These are phyloP conservation scores for Sporothrix dimorphospora DNA, from an alignment of 2,329 filamentous ascomycete species.

Conservation along the genomic window DNA sequence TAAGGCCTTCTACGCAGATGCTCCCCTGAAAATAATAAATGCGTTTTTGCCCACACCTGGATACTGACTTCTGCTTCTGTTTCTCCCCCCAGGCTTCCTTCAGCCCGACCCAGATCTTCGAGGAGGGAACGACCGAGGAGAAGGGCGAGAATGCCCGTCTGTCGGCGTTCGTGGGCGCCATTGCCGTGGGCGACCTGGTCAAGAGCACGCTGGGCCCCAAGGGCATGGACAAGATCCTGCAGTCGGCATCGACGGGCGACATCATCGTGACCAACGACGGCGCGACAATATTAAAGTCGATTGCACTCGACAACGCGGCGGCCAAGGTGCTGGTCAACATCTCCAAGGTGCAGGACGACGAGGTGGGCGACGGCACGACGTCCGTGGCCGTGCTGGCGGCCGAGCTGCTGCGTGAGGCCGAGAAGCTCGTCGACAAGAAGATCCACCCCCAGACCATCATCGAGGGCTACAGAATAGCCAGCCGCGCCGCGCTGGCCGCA, in stretches of 20 bases:
- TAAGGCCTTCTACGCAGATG: not conserved
- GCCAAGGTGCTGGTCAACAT: constrained; percentile 99
- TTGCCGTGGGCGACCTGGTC: constrained; percentile 94
- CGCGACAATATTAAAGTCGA: constrained; percentile 96
- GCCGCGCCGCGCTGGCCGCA: constrained; percentile 80
- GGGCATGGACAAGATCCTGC: constrained; percentile 98
- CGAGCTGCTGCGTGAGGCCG: constrained; percentile 91
- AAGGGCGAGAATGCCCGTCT: constrained; percentile 99
- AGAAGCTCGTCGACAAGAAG: constrained; percentile 96
- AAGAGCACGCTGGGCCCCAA: constrained; percentile 97
- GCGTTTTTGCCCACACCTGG: not conserved
- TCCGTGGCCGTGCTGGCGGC: constrained; percentile 96
- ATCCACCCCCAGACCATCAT: constrained; percentile 99
- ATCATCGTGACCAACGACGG: constrained; percentile 99
- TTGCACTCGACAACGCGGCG: constrained; percentile 96
- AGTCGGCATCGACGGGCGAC: constrained; percentile 94
- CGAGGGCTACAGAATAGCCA: constrained; percentile 97
- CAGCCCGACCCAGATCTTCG: constrained; percentile 97
- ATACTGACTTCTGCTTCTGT: not conserved
- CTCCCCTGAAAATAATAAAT: not conserved
- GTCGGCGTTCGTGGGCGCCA: constrained; percentile 96
- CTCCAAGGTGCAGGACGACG: constrained; percentile 98
- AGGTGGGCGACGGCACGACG: constrained; percentile 96
- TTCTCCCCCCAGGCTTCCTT: constrained; percentile 53
- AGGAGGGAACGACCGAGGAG: constrained; percentile 94